Percentiles rank a stretch among this genome's conserved stretches.
These are phyloP conservation scores for Nicotiana benthamiana DNA, from an alignment of 257 asterid genomes.

Conservation along the genomic window DNA sequence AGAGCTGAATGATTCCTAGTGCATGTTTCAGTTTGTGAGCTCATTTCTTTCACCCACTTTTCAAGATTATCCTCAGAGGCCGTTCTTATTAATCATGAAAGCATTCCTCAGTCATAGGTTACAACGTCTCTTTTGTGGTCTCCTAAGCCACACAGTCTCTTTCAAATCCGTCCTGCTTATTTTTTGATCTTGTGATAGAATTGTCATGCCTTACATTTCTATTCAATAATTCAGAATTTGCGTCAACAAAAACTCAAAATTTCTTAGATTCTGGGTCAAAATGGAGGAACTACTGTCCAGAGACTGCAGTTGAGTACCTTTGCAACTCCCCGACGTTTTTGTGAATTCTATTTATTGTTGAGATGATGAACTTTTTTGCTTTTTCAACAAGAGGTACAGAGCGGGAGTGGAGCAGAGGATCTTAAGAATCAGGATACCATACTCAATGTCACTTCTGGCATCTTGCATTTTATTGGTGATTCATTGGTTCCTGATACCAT, in stretches of 20 bases:
- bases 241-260: constrained; percentile 27
- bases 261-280: constrained; percentile 34
- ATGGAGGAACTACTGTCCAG: constrained; percentile 39
- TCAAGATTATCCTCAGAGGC: background rate
- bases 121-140: background rate
- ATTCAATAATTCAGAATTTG: constrained; percentile 30
- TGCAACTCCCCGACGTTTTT: constrained; percentile 10
- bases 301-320: constrained; percentile 40
- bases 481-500: constrained; percentile 69
- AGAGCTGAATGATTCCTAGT: background rate
- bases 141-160: background rate
- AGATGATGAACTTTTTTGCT: constrained; percentile 11
- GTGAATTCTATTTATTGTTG: constrained; percentile 11
- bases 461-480: constrained; percentile 52
- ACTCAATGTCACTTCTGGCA: constrained; percentile 63
- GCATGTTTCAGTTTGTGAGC: background rate
- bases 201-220: background rate
- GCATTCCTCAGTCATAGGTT: background rate
- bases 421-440: constrained; percentile 37
- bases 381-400: constrained; percentile 32
- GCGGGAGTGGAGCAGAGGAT: constrained; percentile 17
- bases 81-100: background rate
- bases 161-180: background rate
- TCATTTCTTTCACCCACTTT: constrained; percentile 1
- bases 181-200: background rate